A percentile compares a stretch with the other conserved stretches of the same genome.
These are phyloP conservation scores for Hordeum pubiflorum DNA, from an alignment of 202 grass and related monocot species.

Conservation along the genomic window DNA sequence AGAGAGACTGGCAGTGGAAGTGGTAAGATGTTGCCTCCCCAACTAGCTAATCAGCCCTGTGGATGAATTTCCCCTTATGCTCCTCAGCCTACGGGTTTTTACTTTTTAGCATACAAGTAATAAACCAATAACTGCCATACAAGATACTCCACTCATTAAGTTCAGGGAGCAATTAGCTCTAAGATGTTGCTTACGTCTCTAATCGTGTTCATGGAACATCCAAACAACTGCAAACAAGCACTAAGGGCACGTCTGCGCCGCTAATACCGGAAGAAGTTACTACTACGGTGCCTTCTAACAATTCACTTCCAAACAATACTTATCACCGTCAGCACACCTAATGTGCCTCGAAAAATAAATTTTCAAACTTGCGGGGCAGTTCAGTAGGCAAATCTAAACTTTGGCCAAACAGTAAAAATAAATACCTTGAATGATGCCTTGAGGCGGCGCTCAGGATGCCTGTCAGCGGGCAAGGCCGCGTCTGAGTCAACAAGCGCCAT, in stretches of 20 bases:
- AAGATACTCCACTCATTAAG: background rate
- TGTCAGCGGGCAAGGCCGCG: conserved; percentile 43
- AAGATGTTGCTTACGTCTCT: background rate
- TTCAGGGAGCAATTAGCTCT: background rate
- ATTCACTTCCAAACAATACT: background rate
- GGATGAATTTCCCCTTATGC: background rate
- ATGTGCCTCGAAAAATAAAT: background rate
- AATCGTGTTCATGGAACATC: background rate
- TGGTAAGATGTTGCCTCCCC: background rate
- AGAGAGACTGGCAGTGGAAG: background rate
- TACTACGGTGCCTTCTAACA: background rate
- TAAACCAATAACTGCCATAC: background rate
- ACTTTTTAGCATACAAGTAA: background rate
- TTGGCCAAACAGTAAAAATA: background rate
- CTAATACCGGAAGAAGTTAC: background rate
- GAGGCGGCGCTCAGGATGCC: conserved; percentile 84
- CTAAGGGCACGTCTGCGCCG: background rate
- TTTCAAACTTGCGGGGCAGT: background rate
- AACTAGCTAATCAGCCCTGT: background rate
- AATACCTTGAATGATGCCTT: conserved; percentile 86
- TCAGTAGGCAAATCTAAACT: background rate
- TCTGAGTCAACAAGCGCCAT: conserved; percentile 51
- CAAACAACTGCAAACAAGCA: background rate
- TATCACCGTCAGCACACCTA: background rate
- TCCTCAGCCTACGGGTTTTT: background rate